Evolutionary conservation across 164 flowering plant species (phyloP), one percentile per base, ranked within the genome.

Genomic region (Aristolochia californica): DNA sequence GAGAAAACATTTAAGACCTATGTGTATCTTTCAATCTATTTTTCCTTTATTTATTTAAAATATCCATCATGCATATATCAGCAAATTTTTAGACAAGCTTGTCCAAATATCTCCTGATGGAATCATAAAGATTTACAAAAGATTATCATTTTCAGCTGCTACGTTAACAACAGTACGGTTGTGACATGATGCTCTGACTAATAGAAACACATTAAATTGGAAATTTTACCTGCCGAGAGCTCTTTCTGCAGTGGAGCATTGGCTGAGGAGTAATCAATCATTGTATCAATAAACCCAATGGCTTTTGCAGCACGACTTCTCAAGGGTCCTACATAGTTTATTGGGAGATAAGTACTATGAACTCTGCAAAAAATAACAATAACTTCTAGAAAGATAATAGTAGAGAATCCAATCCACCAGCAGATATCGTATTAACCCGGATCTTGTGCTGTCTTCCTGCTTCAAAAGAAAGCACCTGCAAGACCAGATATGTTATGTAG

Each of bases 251-350:
- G 66, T 30, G 96, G 97, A 45, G 97, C 94, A 78, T 91, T 88
- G 56, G 71, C 80, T 23, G 62, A 22, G 26, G 98, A 91, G 69
- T 91, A 91, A 5, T 91, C 87, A 18, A 91, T 88, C 95, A 91
- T 91, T 63, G 61, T 91, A 56, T 91, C 95, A 43, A 88, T 91
- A 61, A 91, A 91, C 28, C 96, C 96, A 55, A 91, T 91, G 43
- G 98, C 95, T 72, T 86, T 91, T 56, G 98, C 98, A 59, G 98
- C 96, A 56, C 95, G 90, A 60, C 96, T 91, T 70, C 95, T 59
- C 22, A 91, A 65, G 24, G 98, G 98, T 34, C 98, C 98, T 91
- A 71, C 22, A 45, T 18, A 14, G 15, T 53, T 50, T 55, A 12
- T 2, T 4, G 38, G 45, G 40, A 34, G 21, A 40, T 28, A 5